Evolutionary conservation across 768 basidiomycete species (phyloP).

Genomic region (Mycena metata): DNA sequence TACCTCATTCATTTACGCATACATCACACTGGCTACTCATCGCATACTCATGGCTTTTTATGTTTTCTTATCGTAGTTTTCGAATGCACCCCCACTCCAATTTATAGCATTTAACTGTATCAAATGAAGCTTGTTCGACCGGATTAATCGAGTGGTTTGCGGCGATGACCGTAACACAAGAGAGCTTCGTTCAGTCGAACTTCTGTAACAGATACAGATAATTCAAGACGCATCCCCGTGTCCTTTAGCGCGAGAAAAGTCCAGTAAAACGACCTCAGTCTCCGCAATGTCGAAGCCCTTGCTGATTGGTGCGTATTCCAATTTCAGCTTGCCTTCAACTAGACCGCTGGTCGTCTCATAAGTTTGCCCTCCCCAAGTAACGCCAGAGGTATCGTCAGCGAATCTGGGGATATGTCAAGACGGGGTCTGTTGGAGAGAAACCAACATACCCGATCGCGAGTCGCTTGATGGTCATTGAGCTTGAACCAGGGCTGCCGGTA

Average conservation of each 20-base stretch:
- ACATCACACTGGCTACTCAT: too few relatives aligned
- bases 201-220: too few relatives aligned
- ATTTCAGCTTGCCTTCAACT: slow-evolving; percentile 51
- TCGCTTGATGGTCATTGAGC: slow-evolving; percentile 58
- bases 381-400: slow-evolving; percentile 63
- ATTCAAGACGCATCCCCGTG: neutral
- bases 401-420: slow-evolving; percentile 46
- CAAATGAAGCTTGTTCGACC: too few relatives aligned
- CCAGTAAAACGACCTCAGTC: slow-evolving; percentile 51
- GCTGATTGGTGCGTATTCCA: slow-evolving; percentile 40
- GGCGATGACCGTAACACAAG: too few relatives aligned
- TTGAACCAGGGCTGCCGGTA: slow-evolving; percentile 44
- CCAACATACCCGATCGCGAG: slow-evolving; percentile 59
- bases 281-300: slow-evolving; percentile 50
- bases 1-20: too few relatives aligned
- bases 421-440: neutral
- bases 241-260: slow-evolving; percentile 16
- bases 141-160: too few relatives aligned
- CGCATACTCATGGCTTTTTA: too few relatives aligned
- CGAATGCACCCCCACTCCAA: too few relatives aligned
- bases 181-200: neutral
- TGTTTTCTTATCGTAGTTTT: too few relatives aligned
- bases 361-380: slow-evolving; percentile 71
- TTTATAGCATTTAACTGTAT: too few relatives aligned
- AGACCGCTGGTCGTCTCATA: slow-evolving; percentile 64